phyloP scores from a whole-genome alignment of 2,329 filamentous ascomycete species.

The Paradendryphiella salina region DNA sequence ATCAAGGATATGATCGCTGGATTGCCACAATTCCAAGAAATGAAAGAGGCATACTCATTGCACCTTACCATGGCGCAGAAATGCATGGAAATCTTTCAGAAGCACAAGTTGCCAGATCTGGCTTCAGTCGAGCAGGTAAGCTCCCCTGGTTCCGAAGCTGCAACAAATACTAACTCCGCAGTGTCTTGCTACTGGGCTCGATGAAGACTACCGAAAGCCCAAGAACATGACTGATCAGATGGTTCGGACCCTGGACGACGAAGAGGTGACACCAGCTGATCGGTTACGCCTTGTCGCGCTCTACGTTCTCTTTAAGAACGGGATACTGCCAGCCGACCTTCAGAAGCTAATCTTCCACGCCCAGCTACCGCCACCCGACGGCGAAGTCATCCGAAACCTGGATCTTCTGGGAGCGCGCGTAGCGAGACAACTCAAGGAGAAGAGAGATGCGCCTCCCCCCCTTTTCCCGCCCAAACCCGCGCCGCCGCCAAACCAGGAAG shows the following conservation, averaged over 20 bases:
- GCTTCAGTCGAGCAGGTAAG: constrained; percentile 79
- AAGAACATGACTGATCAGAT: constrained; percentile 87
- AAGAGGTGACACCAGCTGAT: constrained; percentile 70
- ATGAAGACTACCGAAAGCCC: constrained; percentile 88
- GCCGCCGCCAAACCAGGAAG: constrained; percentile 61
- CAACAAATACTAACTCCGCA: constrained; percentile 29
- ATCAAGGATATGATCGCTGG: constrained; percentile 98
- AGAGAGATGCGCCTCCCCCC: constrained; percentile 64
- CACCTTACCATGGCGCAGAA: constrained; percentile 97
- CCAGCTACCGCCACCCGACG: constrained; percentile 72
- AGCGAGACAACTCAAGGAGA: constrained; percentile 75
- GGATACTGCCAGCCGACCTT: constrained; percentile 81
- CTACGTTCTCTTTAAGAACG: constrained; percentile 84
- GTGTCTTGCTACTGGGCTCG: constrained; percentile 85
- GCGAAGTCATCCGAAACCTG: constrained; percentile 73
- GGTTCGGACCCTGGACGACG: constrained; percentile 85
- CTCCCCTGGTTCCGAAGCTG: neutral
- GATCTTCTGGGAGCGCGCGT: constrained; percentile 78
- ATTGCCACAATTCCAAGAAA: constrained; percentile 89
- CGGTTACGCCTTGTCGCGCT: constrained; percentile 82
- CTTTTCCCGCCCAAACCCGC: constrained; percentile 71
- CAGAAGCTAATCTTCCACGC: constrained; percentile 83
- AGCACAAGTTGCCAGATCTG: constrained; percentile 81
- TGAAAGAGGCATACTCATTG: constrained; percentile 92
- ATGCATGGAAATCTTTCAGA: constrained; percentile 91